phyloP scores from a whole-genome alignment of 1,284 basidiomycete genomes.

The Cystobasidium pallidum region DNA sequence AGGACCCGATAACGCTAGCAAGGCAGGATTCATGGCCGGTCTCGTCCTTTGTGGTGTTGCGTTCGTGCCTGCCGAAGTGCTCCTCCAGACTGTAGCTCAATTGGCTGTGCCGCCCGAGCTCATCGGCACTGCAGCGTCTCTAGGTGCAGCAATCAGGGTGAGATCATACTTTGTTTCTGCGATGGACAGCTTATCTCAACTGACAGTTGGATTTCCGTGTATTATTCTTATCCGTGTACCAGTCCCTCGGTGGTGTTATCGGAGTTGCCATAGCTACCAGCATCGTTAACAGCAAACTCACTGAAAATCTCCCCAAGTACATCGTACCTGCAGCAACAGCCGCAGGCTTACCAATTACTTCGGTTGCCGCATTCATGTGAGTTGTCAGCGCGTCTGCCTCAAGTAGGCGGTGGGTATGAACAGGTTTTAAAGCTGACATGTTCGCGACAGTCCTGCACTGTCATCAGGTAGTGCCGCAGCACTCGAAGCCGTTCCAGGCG shows the following conservation, averaged over 20 bases:
- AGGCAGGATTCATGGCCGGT: conserved; percentile 12
- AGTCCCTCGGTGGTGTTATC: conserved; percentile 21
- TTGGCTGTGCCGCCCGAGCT: conserved; percentile 33
- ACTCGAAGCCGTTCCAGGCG: conserved; percentile 5
- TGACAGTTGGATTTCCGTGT: too few relatives aligned
- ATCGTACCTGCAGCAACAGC: conserved; percentile 13
- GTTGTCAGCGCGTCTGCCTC: too few relatives aligned
- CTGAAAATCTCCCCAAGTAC: not conserved
- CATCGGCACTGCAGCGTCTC: conserved; percentile 17
- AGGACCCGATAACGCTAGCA: conserved; percentile 5
- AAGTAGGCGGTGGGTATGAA: too few relatives aligned
- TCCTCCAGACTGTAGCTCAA: conserved; percentile 30
- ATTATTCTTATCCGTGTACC: too few relatives aligned
- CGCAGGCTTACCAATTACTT: conserved; percentile 1
- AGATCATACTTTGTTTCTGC: not conserved
- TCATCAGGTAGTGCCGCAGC: not conserved
- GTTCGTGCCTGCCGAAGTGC: conserved; percentile 20
- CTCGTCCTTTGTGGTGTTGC: conserved; percentile 13
- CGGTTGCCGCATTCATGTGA: conserved; percentile 8
- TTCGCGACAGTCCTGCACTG: conserved; percentile 1
- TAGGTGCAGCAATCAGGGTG: conserved; percentile 23
- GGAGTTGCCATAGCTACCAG: conserved; percentile 15
- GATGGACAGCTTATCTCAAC: too few relatives aligned
- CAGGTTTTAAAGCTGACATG: too few relatives aligned
- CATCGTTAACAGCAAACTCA: conserved; percentile 28